A percentile compares a stretch with the other conserved stretches of the same genome.
These are phyloP conservation scores for Actinomortierella ambigua DNA, from an alignment of 371 early-diverging fungal species.

Conservation along the genomic window DNA sequence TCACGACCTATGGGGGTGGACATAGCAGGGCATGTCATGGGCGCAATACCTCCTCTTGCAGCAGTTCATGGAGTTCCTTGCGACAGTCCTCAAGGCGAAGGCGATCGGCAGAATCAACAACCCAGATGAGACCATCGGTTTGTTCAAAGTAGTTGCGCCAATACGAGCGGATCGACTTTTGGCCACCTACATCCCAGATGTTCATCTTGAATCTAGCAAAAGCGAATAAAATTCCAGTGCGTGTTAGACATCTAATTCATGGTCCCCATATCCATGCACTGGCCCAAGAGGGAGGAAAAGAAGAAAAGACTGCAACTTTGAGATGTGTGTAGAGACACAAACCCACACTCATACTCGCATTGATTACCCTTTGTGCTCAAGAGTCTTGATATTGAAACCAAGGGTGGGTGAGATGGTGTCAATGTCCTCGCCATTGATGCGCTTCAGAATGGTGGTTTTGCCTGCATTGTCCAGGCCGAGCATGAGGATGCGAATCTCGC, in stretches of 20 bases:
- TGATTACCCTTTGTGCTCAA: conserved; percentile 79
- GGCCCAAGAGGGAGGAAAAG: not conserved
- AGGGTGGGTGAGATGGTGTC: conserved; percentile 96
- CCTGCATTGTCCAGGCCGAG: conserved; percentile 99
- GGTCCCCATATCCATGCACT: conserved; percentile 10
- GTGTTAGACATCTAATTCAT: conserved; percentile 48
- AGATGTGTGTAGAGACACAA: no score
- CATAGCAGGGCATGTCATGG: no score
- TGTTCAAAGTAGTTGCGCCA: conserved; percentile 99
- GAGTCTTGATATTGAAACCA: conserved; percentile 94
- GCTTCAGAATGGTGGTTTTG: conserved; percentile 97
- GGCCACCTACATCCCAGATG: conserved; percentile 99
- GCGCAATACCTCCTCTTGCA: conserved; percentile 91
- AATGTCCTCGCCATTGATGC: conserved; percentile 91
- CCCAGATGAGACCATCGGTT: conserved; percentile 98
- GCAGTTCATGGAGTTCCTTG: conserved; percentile 74
- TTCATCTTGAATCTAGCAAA: conserved; percentile 73
- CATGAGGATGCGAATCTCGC: conserved; percentile 90
- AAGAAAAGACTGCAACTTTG: not conserved
- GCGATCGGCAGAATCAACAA: conserved; percentile 95
- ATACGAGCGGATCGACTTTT: conserved; percentile 95
- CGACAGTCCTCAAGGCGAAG: conserved; percentile 83
- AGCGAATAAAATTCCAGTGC: not conserved
- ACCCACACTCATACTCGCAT: not conserved
- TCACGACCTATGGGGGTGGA: conserved; percentile 2